These are phyloP conservation scores for Populus ilicifolia DNA, from an alignment of 345 rosid species.

Conservation along the genomic window DNA sequence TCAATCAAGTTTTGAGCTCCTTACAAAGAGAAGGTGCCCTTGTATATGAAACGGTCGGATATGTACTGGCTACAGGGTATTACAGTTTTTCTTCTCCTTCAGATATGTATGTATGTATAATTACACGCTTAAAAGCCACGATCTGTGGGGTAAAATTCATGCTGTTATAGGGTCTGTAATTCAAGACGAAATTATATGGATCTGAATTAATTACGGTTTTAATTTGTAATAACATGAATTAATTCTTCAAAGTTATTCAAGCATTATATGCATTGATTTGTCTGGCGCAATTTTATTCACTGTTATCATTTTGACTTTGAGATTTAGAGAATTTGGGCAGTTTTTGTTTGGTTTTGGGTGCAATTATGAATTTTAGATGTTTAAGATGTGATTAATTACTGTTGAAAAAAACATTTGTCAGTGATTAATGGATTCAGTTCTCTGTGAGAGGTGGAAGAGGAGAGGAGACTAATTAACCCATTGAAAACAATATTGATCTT, in stretches of 20 bases:
- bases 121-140: slow-evolving; percentile 12
- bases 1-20: slow-evolving; percentile 4
- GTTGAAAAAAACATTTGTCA: too few species aligned
- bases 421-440: not conserved
- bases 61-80: not conserved
- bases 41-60: slow-evolving; percentile 12
- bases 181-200: not conserved
- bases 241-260: not conserved
- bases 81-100: not conserved
- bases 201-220: not conserved
- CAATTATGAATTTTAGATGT: not conserved
- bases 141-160: not conserved
- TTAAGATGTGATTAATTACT: too few species aligned
- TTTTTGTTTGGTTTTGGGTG: not conserved
- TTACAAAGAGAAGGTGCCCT: slow-evolving; percentile 21
- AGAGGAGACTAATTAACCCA: not conserved
- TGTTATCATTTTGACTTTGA: not conserved
- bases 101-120: not conserved
- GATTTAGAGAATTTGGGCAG: not conserved
- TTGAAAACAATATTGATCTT: not conserved
- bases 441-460: not conserved
- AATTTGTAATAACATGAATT: not conserved
- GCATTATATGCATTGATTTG: not conserved
- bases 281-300: not conserved
- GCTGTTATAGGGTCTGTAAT: not conserved